Base-by-base conservation (phyloP, 1,139 yeast species). In the Yamadazyma buinensis region DNA sequence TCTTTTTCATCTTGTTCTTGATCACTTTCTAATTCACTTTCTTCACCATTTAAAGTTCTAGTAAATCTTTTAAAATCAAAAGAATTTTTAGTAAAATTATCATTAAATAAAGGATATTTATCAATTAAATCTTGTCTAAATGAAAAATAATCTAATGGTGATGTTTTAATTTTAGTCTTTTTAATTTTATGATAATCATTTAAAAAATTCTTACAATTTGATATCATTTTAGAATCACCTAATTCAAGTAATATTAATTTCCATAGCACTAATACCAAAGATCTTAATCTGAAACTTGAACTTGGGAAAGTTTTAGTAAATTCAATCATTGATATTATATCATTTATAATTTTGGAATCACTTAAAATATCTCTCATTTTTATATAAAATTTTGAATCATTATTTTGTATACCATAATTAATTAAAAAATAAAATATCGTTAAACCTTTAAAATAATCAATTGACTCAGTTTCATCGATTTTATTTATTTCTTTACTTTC, bases 71-170 rank as follows among this genome's bases (percentile, higher is more conserved):
- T 36, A 34, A 53, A 49, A 24, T 54, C 55, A 38, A 43, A 49
- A 9, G 48, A 40, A 31, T 43, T 36, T 24, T 35, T 32, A 11
- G 30, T 29, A 15, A 35, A 20, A 6, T 37, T 45, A 35, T 37
- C 49, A 22, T 68, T 57, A 43, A 70, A 81, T 4, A 84, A 61
- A 0, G 97, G 97, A 51, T 79, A 88, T 43, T 95, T 73, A 17
- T 88, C 77, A 4, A 72, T 58, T 6, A 88, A 57, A 44, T 87
- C 95, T 41, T 83, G 84, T 40, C 87, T 69, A 50, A 84, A 86
- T 4, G 85, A 79, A 52, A 77, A 80, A 53, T 85, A 88, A 47
- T 87, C 95, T 23, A 87, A 59, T 0, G 95, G 92, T 2, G 95
- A 79, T 30, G 77, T 56, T 34, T 55, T 56, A 22, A 44, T 44